Base-by-base conservation (phyloP, 139 green algal species). In the Picochlorum sp. region DNA sequence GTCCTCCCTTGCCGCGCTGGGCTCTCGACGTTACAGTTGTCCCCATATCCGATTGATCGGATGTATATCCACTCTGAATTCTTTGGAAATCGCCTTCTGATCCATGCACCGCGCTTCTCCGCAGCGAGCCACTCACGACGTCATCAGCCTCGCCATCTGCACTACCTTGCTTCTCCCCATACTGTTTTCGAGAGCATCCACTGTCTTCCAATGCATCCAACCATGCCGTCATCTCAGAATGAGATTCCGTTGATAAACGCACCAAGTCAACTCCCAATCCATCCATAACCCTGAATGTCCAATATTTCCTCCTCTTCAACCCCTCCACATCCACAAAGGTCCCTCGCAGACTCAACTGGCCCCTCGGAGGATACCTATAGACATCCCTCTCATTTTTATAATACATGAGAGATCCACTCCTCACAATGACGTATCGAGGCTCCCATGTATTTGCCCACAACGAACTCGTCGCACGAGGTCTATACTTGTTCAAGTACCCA, bases 401-500 rank as follows among this genome's bases (percentile, higher is more conserved):
- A 45, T 85, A 87, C 11, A 67, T 62, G 4, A 87, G 71, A 3
- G 45, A 44, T 2, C 28, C 55, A 51, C 73, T 73, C 49, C 60
- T 72, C 4, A 87, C 68, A 4, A 79, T 61, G 32, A 85, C 76
- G 56, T 75, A 88, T 10, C 79, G 72, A 28, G 38, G 37, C 45
- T 83, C 73, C 79, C 79, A 85, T 9, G 57, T 47, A 4, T 66
- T 57, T 21, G 71, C 51, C 65, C 65, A 78, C 13, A 78, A 65
- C 1, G 65, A 70, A 49, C 23, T 20, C 18, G 65, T 57, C 6
- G 66, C 45, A 13, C 73, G 70, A 4, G 62, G 67, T n/a, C 77
- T 67, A 60, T 82, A 79, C 65, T 86, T 86, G 24, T 28, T 60
- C 24, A 86, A 66, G 62, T 84, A 86, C 11, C 77, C 75, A 18